Evolutionary conservation across 2,329 filamentous ascomycete genomes (phyloP).

Genomic region (Colletotrichum spinosum): DNA sequence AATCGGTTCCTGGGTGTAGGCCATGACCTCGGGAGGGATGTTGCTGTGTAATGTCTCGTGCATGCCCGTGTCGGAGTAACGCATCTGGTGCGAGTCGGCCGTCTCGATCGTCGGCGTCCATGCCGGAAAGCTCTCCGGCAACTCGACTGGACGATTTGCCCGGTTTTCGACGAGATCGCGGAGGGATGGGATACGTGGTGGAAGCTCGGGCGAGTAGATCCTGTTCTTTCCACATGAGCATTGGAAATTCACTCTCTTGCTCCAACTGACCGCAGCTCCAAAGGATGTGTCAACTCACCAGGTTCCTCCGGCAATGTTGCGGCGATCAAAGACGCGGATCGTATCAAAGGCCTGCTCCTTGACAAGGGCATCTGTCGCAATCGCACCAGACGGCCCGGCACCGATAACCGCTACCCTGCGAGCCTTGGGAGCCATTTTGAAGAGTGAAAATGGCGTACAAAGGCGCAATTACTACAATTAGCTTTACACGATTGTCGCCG

Average conservation of each 20-base stretch:
- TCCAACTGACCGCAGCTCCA: background rate
- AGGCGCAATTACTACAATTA: background rate
- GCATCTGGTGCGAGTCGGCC: background rate
- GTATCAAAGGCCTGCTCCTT: conserved; percentile 66
- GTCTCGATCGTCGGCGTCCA: background rate
- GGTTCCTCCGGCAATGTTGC: conserved; percentile 40
- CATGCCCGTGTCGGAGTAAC: background rate
- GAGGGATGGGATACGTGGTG: background rate
- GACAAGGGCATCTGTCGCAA: conserved; percentile 22
- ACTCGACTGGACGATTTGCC: background rate
- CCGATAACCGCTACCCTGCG: conserved; percentile 30
- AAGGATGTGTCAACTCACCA: conserved; percentile 10
- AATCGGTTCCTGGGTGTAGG: conserved; percentile 61
- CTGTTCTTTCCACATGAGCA: background rate
- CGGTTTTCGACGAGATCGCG: background rate
- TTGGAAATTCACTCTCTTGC: background rate
- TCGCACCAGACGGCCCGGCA: conserved; percentile 26
- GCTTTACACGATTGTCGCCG: conserved; percentile 38
- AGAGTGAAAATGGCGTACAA: background rate
- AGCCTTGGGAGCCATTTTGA: background rate
- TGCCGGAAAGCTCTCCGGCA: background rate
- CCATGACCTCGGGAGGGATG: background rate
- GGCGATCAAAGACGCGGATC: conserved; percentile 66
- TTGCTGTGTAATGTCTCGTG: conserved; percentile 7
- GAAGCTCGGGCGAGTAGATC: background rate